Evolutionary conservation across 495 filamentous ascomycete species (phyloP).

Genomic region (Rostrohypoxylon terebratum): DNA sequence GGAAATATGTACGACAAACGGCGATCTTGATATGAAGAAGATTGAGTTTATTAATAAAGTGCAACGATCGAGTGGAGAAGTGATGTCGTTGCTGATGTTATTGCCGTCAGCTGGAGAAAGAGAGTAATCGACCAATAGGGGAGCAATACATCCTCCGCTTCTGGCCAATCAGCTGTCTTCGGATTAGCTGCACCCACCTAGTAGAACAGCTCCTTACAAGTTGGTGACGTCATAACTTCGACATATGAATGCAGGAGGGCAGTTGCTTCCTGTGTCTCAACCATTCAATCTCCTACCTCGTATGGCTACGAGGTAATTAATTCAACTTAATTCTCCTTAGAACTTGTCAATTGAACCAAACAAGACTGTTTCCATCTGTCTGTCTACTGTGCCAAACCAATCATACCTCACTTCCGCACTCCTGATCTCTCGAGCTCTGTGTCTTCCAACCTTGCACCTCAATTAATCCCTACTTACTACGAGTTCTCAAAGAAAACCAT

Average conservation of each 20-base stretch:
- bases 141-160: background rate
- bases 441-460: constrained; percentile 4
- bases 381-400: constrained; percentile 14
- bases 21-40: constrained; percentile 2
- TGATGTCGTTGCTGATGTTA: constrained; percentile 38
- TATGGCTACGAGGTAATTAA: constrained; percentile 42
- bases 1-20: background rate
- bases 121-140: constrained; percentile 11
- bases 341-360: constrained; percentile 25
- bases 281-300: constrained; percentile 31
- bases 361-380: constrained; percentile 8
- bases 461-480: constrained; percentile 13
- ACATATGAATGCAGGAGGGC: constrained; percentile 23
- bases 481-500: constrained; percentile 1
- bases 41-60: constrained; percentile 28
- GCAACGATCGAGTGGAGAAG: constrained; percentile 31
- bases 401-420: background rate
- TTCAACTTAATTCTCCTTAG: constrained; percentile 37
- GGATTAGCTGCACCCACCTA: constrained; percentile 23
- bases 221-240: constrained; percentile 41
- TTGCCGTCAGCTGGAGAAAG: constrained; percentile 31
- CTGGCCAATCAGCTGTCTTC: constrained; percentile 27
- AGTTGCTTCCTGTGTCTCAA: constrained; percentile 21
- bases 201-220: constrained; percentile 23
- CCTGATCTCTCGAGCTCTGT: background rate